phyloP scores from a whole-genome alignment of 306 rosid genomes.

The Geum urbanum region DNA sequence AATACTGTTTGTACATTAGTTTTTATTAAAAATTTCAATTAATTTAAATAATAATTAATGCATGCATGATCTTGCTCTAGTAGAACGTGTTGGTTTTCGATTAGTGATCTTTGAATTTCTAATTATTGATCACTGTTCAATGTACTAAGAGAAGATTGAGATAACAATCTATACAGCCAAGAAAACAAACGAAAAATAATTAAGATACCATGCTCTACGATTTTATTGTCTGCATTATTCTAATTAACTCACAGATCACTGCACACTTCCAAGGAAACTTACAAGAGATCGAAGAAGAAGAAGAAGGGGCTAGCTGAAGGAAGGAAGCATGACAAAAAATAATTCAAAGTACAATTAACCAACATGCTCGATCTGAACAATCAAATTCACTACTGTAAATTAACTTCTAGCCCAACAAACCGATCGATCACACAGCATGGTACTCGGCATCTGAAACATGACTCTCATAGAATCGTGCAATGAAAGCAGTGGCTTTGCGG shows the following conservation, averaged over 20 bases:
- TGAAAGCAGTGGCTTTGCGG: constrained; percentile 70
- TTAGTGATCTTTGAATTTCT: too few relatives aligned
- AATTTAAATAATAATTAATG: background rate
- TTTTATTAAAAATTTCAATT: background rate
- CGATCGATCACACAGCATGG: constrained; percentile 28
- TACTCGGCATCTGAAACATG: constrained; percentile 52
- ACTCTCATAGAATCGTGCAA: constrained; percentile 61
- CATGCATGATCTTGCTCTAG: background rate
- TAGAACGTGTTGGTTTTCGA: background rate
- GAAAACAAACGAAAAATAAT: background rate
- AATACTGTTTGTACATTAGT: background rate
- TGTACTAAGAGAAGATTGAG: background rate
- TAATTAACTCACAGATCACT: constrained; percentile 8
- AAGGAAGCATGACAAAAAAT: constrained; percentile 8
- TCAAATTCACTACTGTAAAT: background rate
- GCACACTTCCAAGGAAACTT: constrained; percentile 21
- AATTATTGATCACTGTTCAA: background rate
- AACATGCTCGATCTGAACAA: constrained; percentile 11
- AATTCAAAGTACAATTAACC: background rate
- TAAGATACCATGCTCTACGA: background rate
- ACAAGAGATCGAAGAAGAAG: constrained; percentile 12
- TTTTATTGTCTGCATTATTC: constrained; percentile 16
- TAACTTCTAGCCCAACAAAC: constrained; percentile 1
- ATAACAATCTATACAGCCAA: background rate
- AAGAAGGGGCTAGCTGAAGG: background rate